phyloP scores from a whole-genome alignment of 2,329 filamentous ascomycete genomes.

The Verticillium isaacii region DNA sequence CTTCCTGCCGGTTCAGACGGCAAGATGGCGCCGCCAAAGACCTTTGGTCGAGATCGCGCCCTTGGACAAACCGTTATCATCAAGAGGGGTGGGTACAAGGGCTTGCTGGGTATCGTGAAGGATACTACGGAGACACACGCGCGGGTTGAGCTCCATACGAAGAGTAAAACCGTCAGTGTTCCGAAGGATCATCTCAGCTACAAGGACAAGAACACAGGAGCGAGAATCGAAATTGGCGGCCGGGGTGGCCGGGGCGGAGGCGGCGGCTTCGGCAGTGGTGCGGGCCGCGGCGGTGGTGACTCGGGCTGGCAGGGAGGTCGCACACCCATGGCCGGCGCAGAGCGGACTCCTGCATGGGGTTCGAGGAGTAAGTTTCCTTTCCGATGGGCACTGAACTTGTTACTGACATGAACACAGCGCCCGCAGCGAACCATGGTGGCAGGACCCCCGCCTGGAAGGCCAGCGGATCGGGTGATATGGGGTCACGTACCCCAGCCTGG shows the following conservation, averaged over 20 bases:
- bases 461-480: constrained; percentile 34
- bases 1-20: constrained; percentile 49
- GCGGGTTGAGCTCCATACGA: constrained; percentile 89
- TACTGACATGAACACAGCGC: constrained; percentile 37
- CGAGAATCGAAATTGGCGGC: constrained; percentile 66
- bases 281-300: constrained; percentile 32
- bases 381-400: neutral
- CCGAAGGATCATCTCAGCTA: constrained; percentile 77
- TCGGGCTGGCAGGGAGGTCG: constrained; percentile 61
- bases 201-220: constrained; percentile 78
- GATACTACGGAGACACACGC: constrained; percentile 84
- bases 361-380: constrained; percentile 54
- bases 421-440: constrained; percentile 44
- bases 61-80: constrained; percentile 91
- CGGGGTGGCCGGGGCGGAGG: constrained; percentile 38
- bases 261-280: constrained; percentile 38
- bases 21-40: constrained; percentile 64
- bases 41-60: constrained; percentile 74
- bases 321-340: constrained; percentile 62
- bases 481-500: constrained; percentile 67
- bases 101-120: constrained; percentile 89
- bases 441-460: constrained; percentile 59
- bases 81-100: constrained; percentile 84
- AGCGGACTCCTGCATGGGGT: constrained; percentile 75
- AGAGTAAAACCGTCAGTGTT: constrained; percentile 85